Conservation (phyloP, 345 rosid genomes). For the Hirschfeldia incana region DNA sequence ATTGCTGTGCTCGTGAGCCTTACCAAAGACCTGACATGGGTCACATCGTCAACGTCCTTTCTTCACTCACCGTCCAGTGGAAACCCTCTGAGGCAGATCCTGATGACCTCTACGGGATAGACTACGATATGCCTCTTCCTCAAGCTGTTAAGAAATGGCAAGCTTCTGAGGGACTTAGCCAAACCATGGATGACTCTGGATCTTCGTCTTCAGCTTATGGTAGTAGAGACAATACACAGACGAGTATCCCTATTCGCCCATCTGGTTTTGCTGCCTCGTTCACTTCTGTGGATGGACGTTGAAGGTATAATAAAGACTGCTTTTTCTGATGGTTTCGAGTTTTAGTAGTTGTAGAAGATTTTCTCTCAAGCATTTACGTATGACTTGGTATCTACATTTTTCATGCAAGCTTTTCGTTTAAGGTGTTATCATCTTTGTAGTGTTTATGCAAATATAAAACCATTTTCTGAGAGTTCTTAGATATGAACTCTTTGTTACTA, state of each 20-base stretch:
- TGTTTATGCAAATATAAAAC: conserved; percentile 23
- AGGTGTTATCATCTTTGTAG: conserved; percentile 20
- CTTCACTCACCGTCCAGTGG: conserved; percentile 74
- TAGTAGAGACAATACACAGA: conserved; percentile 70
- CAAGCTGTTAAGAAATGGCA: conserved; percentile 79
- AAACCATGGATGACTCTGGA: conserved; percentile 48
- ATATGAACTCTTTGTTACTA: conserved; percentile 3
- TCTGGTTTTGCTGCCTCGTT: conserved; percentile 92
- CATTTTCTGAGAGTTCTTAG: conserved; percentile 3
- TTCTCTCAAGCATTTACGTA: neutral
- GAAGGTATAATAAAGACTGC: conserved; percentile 18
- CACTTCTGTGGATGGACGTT: conserved; percentile 81
- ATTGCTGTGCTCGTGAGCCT: conserved; percentile 80
- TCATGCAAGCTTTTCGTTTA: conserved; percentile 24
- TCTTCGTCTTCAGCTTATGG: conserved; percentile 41
- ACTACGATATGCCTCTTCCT: conserved; percentile 68
- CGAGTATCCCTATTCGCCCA: conserved; percentile 80
- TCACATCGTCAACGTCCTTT: conserved; percentile 69
- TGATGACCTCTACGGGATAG: conserved; percentile 64
- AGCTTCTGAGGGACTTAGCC: conserved; percentile 59
- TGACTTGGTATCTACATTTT: neutral
- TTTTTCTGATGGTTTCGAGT: neutral
- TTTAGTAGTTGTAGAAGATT: conserved; percentile 19
- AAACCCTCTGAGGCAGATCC: conserved; percentile 62
- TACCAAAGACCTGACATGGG: conserved; percentile 87